These are phyloP conservation scores for Taiwanofungus camphoratus DNA, from an alignment of 1,284 basidiomycete species.

Conservation along the genomic window DNA sequence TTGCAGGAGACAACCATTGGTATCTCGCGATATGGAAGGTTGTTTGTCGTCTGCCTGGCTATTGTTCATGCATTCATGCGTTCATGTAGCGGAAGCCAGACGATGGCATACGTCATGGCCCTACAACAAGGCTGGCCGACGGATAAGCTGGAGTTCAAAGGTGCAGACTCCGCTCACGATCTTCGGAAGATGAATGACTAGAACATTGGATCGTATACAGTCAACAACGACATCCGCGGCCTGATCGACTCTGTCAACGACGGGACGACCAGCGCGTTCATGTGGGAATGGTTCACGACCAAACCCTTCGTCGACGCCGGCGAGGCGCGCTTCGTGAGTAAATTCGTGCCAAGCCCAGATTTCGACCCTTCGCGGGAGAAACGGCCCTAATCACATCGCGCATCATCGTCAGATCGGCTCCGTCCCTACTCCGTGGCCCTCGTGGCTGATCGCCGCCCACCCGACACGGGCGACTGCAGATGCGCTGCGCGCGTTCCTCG, in stretches of 20 bases:
- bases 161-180: slow-evolving; percentile 32
- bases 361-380: neutral
- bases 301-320: slow-evolving; percentile 87
- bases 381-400: neutral
- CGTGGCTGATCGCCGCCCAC: slow-evolving; percentile 89
- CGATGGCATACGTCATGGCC: slow-evolving; percentile 95
- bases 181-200: neutral
- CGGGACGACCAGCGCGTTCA: slow-evolving; percentile 75
- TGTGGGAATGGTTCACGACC: slow-evolving; percentile 99
- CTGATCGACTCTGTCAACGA: slow-evolving; percentile 88
- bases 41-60: neutral
- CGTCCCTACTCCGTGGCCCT: slow-evolving; percentile 93
- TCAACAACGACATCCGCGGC: slow-evolving; percentile 88
- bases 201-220: slow-evolving; percentile 33
- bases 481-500: slow-evolving; percentile 59
- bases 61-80: neutral
- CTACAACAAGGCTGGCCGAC: slow-evolving; percentile 81
- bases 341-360: too few species aligned
- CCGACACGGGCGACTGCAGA: slow-evolving; percentile 50
- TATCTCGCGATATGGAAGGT: slow-evolving; percentile 87
- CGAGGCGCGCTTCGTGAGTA: slow-evolving; percentile 76
- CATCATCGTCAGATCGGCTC: slow-evolving; percentile 63
- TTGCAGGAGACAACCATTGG: slow-evolving; percentile 82
- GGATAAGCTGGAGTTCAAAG: slow-evolving; percentile 68
- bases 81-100: slow-evolving; percentile 68